These are phyloP conservation scores for Cichorium intybus DNA, from an alignment of 140 eudicot genomes.

Conservation along the genomic window DNA sequence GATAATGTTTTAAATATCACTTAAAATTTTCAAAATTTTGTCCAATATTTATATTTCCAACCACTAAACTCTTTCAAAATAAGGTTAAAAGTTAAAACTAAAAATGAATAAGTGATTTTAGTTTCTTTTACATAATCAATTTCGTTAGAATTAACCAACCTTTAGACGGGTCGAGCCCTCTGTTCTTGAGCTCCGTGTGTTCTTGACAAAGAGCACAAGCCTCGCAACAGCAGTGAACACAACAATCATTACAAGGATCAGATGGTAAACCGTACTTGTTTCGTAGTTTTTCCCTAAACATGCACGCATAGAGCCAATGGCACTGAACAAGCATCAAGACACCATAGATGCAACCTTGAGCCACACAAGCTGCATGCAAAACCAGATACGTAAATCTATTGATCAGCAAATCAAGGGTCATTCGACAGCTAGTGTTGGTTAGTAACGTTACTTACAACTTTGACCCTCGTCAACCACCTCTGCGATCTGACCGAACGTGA, in stretches of 20 bases:
- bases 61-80: too few relatives aligned
- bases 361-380: conserved; percentile 24
- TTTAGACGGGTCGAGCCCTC: conserved; percentile 38
- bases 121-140: too few relatives aligned
- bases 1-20: too few relatives aligned
- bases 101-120: too few relatives aligned
- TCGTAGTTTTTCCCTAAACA: conserved; percentile 26
- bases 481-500: conserved; percentile 38
- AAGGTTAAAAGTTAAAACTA: too few relatives aligned
- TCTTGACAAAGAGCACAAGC: conserved; percentile 40
- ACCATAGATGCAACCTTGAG: conserved; percentile 27
- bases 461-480: conserved; percentile 36
- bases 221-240: conserved; percentile 35
- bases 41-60: too few relatives aligned
- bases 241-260: conserved; percentile 35
- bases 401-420: neutral
- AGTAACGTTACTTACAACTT: conserved; percentile 36
- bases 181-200: conserved; percentile 34
- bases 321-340: conserved; percentile 21
- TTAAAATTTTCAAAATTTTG: too few relatives aligned
- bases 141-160: conserved; percentile 17
- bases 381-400: neutral
- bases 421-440: neutral
- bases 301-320: conserved; percentile 33
- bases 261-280: conserved; percentile 28